Evolutionary conservation across 2,329 filamentous ascomycete genomes (phyloP).

Genomic region (Fusarium anthophilum): DNA sequence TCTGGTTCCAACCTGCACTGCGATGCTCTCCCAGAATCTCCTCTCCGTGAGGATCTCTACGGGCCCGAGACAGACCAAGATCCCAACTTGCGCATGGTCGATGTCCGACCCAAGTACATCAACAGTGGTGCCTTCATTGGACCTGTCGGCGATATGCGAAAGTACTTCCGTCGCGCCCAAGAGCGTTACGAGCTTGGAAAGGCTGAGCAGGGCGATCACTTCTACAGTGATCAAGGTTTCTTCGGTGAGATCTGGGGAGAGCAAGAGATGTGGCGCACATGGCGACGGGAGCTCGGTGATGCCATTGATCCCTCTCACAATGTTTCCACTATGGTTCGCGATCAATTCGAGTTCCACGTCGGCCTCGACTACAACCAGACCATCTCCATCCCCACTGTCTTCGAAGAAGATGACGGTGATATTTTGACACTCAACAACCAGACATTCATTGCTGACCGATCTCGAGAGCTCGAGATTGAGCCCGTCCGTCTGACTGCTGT

Average conservation of each 20-base stretch:
- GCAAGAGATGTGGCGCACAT: constrained; percentile 37
- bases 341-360: constrained; percentile 37
- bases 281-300: constrained; percentile 17
- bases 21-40: constrained; percentile 20
- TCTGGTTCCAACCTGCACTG: constrained; percentile 32
- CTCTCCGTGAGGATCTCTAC: constrained; percentile 36
- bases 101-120: constrained; percentile 39
- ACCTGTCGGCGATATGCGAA: constrained; percentile 38
- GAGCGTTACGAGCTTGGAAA: constrained; percentile 31
- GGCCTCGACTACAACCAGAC: constrained; percentile 37
- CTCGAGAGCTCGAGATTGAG: constrained; percentile 22
- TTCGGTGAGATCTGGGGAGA: constrained; percentile 44
- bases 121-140: constrained; percentile 45
- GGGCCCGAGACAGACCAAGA: constrained; percentile 31
- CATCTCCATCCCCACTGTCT: constrained; percentile 36
- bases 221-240: constrained; percentile 44
- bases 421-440: constrained; percentile 32
- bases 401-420: constrained; percentile 34
- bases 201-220: constrained; percentile 4
- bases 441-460: constrained; percentile 8
- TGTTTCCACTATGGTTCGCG: constrained; percentile 13
- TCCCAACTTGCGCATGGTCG: constrained; percentile 9
- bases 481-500: constrained; percentile 25
- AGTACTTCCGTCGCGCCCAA: constrained; percentile 35
- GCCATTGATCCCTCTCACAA: constrained; percentile 1